A percentile compares a stretch with the other conserved stretches of the same genome.
Evolutionary conservation across 2,329 filamentous ascomycete genomes (phyloP).

Genomic region (Cercospora sp.): DNA sequence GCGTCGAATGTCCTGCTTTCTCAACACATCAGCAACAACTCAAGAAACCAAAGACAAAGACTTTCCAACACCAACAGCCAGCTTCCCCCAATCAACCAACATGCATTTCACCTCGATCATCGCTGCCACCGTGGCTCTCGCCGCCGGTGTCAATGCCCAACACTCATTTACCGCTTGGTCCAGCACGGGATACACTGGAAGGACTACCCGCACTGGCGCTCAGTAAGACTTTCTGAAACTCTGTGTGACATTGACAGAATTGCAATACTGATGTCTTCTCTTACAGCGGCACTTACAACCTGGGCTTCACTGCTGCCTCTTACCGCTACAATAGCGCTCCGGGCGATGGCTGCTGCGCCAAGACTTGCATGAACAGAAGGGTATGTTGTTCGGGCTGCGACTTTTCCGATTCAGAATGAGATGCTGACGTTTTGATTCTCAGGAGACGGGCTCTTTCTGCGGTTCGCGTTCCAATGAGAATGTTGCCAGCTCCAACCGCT

Average conservation of each 20-base stretch:
- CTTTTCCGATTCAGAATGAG: neutral
- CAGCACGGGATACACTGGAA: conserved; percentile 4
- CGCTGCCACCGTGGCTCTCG: conserved; percentile 1
- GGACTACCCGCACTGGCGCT: conserved; percentile 3
- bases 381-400: neutral
- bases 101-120: conserved; percentile 7
- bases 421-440: neutral
- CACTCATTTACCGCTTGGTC: neutral
- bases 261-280: neutral
- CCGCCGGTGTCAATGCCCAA: conserved; percentile 1
- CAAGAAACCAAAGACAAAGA: neutral
- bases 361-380: conserved; percentile 8
- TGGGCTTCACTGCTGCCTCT: conserved; percentile 8
- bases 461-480: neutral
- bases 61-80: neutral
- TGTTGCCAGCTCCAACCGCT: neutral
- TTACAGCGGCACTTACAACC: conserved; percentile 4
- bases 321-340: neutral
- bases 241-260: neutral
- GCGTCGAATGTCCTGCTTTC: neutral
- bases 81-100: neutral
- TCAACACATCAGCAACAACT: neutral
- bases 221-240: neutral
- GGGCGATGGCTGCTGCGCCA: conserved; percentile 1
- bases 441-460: conserved; percentile 10